A percentile compares a stretch with the other conserved stretches of the same genome.
Evolutionary conservation across 345 rosid species (phyloP).

Genomic region (Gossypium rotundifolium): DNA sequence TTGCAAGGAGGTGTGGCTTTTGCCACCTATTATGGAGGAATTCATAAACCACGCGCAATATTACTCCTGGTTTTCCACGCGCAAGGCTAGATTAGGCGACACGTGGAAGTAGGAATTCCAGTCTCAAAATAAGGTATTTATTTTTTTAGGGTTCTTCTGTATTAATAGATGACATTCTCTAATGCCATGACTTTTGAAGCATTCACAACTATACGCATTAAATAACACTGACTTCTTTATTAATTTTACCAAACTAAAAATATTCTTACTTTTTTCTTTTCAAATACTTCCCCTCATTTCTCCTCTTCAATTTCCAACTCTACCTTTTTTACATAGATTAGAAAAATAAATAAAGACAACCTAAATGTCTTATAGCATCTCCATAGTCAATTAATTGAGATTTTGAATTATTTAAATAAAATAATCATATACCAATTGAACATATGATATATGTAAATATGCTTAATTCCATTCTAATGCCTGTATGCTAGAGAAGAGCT

Average conservation of each 20-base stretch:
- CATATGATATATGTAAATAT: no score
- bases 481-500: no score
- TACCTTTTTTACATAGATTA: no score
- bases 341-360: no score
- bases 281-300: background rate
- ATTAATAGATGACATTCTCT: background rate
- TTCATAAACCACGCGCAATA: background rate
- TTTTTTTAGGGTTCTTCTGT: background rate
- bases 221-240: background rate
- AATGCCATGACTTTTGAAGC: background rate
- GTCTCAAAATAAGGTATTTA: background rate
- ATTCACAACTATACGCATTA: background rate
- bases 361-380: no score
- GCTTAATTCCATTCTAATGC: no score
- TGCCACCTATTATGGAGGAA: slow-evolving; percentile 3
- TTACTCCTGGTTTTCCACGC: background rate
- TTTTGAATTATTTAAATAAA: no score
- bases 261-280: background rate
- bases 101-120: background rate
- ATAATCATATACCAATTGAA: no score
- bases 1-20: slow-evolving; percentile 16
- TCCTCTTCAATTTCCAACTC: no score
- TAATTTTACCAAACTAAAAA: background rate
- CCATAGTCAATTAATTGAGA: no score
- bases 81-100: background rate